Percentiles rank a stretch among this genome's conserved stretches.
Evolutionary conservation across 1,284 basidiomycete genomes (phyloP).

Genomic region (Agroathelia rolfsii): DNA sequence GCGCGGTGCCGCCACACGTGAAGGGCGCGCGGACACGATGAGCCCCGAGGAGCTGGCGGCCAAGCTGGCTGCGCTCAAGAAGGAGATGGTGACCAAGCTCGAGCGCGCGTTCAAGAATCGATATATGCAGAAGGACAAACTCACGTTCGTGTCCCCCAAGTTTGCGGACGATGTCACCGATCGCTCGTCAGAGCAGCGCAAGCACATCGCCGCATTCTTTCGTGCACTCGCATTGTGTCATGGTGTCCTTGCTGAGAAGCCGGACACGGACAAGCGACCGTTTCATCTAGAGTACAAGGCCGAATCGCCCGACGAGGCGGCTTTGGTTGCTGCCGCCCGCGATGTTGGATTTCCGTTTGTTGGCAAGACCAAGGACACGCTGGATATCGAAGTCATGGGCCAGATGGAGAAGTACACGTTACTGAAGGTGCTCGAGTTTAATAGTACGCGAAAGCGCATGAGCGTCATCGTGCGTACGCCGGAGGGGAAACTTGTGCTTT

Average conservation of each 20-base stretch:
- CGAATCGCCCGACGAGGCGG: slow-evolving; percentile 92
- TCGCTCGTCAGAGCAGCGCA: slow-evolving; percentile 50
- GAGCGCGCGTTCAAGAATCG: slow-evolving; percentile 78
- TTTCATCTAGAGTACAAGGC: slow-evolving; percentile 85
- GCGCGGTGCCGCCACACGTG: slow-evolving; percentile 80
- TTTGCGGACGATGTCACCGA: slow-evolving; percentile 72
- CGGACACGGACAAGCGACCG: slow-evolving; percentile 55
- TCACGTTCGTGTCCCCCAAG: slow-evolving; percentile 84
- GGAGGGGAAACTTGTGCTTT: slow-evolving; percentile 73
- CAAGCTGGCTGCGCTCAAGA: slow-evolving; percentile 59
- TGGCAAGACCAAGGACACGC: slow-evolving; percentile 57
- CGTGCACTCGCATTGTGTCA: slow-evolving; percentile 88
- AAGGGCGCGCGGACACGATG: slow-evolving; percentile 57
- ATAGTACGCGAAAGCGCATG: slow-evolving; percentile 90
- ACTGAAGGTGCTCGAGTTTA: slow-evolving; percentile 86
- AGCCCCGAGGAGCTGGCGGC: slow-evolving; percentile 64
- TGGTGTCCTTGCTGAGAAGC: slow-evolving; percentile 75
- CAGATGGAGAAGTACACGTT: slow-evolving; percentile 75
- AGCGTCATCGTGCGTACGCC: slow-evolving; percentile 80
- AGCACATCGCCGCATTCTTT: slow-evolving; percentile 79
- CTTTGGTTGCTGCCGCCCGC: slow-evolving; percentile 83
- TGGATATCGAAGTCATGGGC: slow-evolving; percentile 91
- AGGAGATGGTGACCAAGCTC: slow-evolving; percentile 73
- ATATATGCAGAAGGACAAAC: slow-evolving; percentile 73
- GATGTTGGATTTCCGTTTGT: slow-evolving; percentile 93